Conservation (phyloP, 345 rosid genomes). For the Clausena lansium region DNA sequence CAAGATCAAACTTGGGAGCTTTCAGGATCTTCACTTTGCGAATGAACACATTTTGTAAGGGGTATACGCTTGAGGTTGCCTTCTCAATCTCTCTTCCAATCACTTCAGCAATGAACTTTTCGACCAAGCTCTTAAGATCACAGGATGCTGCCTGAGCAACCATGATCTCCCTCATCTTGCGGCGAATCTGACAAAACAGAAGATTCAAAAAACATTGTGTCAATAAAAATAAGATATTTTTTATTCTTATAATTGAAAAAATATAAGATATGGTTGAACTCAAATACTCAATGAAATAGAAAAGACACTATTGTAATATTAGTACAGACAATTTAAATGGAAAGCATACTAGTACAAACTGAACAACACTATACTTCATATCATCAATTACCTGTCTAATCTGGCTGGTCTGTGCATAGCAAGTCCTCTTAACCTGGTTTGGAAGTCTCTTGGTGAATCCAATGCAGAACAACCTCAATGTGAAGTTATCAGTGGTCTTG, state of each 20-base stretch:
- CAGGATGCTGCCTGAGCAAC: conserved; percentile 73
- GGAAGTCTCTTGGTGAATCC: conserved; percentile 92
- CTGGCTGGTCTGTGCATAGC: conserved; percentile 96
- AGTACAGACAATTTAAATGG: background rate
- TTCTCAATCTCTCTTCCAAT: conserved; percentile 92
- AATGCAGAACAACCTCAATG: conserved; percentile 87
- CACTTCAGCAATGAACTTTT: conserved; percentile 74
- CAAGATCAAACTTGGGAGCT: conserved; percentile 96
- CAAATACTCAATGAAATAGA: background rate
- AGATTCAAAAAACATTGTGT: background rate
- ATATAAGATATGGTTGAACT: background rate
- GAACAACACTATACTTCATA: background rate
- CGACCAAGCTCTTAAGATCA: conserved; percentile 85
- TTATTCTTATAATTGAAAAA: no score
- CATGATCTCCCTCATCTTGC: conserved; percentile 95
- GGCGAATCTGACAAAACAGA: conserved; percentile 53
- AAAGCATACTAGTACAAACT: background rate
- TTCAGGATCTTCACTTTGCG: conserved; percentile 93
- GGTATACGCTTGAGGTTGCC: conserved; percentile 79
- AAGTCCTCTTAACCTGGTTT: conserved; percentile 91
- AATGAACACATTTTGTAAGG: conserved; percentile 84
- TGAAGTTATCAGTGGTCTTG: conserved; percentile 85
- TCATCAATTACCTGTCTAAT: conserved; percentile 55
- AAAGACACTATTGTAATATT: no score
- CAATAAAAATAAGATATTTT: background rate